Base-by-base conservation (phyloP, 306 rosid species). In the Glycine latifolia region DNA sequence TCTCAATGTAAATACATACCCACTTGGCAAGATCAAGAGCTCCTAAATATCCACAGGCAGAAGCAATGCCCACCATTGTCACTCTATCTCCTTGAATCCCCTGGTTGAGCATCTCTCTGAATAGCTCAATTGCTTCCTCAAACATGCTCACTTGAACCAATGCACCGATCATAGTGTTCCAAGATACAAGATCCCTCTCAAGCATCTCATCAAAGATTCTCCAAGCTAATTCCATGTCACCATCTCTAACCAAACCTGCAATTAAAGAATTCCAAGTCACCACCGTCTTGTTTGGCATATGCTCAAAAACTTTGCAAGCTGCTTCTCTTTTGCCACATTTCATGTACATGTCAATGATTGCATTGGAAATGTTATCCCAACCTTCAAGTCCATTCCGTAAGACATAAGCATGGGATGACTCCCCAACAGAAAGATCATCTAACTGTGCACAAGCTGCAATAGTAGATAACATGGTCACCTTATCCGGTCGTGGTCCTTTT, bases 301-400 rank as follows among this genome's bases (percentile, higher is more conserved):
- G 65, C 65, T 86, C 84, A 79, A 92, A 92, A 66, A 86, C 81
- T 73, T 82, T 75, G 65, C 88, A 80, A 53, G 92, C 97, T 44
- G 86, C 74, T 74, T 84, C 90, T 67, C 85, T 91, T 81, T 82
- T 74, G 66, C 91, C 92, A 76, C 90, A 91, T 86, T 86, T 91
- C 97, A 92, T 90, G 79, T 91, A 94, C 96, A 94, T 91, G 80
- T 92, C 97, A 58, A 94, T 87, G 80, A 90, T 73, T 67, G 93
- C 92, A 15, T 94, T 94, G 74, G 85, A 84, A 74, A 92, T 88
- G 89, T 77, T 86, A 81, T 91, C 91, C 94, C 91, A 89, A 67
- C 79, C 75, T 78, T 88, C 96, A 15, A 88, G 85, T 49, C 92
- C 91, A 75, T 88, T 89, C 82, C 94, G 88, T 37, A 91, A 79